Conservation (phyloP, 345 rosid species). For the Gossypium raimondii region DNA sequence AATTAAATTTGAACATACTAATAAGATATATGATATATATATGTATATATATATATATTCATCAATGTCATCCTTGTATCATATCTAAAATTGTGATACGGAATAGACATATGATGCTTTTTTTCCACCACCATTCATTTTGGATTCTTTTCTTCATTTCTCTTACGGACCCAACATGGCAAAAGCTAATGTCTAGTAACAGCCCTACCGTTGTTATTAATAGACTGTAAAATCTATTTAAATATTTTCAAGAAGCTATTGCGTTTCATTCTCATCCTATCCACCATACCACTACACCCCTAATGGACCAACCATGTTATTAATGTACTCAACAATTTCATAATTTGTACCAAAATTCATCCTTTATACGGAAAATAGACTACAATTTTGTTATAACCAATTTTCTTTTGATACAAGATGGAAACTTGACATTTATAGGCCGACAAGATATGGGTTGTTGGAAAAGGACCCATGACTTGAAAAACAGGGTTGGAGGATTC, state of each 20-base stretch:
- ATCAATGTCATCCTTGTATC: too few relatives aligned
- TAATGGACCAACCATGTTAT: constrained; percentile 4
- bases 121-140: background rate
- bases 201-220: background rate
- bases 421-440: background rate
- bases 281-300: background rate
- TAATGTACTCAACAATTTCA: background rate
- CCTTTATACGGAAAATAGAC: background rate
- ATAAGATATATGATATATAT: too few relatives aligned
- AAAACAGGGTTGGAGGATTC: background rate
- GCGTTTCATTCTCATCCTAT: background rate
- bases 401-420: background rate
- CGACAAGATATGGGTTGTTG: constrained; percentile 9
- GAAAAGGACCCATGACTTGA: background rate
- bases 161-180: background rate
- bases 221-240: background rate
- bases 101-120: too few relatives aligned
- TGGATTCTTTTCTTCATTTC: background rate
- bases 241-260: too few relatives aligned
- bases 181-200: background rate
- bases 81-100: too few relatives aligned
- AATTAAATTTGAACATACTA: too few relatives aligned
- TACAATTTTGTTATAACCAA: background rate
- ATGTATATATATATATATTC: too few relatives aligned
- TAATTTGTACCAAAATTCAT: background rate